A percentile compares a stretch with the other conserved stretches of the same genome.
phyloP scores from a whole-genome alignment of 2,329 filamentous ascomycete genomes.

The Phaeosphaeriaceae sp. region DNA sequence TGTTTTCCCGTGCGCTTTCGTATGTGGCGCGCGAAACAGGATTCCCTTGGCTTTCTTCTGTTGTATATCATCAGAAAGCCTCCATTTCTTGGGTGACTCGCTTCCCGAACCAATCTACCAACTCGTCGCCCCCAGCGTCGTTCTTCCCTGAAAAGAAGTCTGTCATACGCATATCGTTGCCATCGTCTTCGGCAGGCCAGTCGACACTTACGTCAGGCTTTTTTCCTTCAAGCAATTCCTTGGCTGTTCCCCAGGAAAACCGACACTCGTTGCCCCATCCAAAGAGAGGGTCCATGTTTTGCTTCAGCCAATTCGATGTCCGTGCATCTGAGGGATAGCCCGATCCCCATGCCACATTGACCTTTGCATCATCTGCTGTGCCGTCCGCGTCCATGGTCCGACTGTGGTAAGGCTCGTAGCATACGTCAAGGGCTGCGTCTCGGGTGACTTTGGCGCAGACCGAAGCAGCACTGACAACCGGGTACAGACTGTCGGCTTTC shows the following conservation, averaged over 20 bases:
- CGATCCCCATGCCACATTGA: slow-evolving; percentile 75
- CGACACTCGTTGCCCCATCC: slow-evolving; percentile 93
- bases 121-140: slow-evolving; percentile 65
- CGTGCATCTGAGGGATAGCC: slow-evolving; percentile 90
- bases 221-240: slow-evolving; percentile 88
- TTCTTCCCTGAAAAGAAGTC: slow-evolving; percentile 70
- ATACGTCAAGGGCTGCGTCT: slow-evolving; percentile 83
- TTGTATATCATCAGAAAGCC: slow-evolving; percentile 64
- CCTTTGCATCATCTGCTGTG: slow-evolving; percentile 29
- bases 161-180: slow-evolving; percentile 71
- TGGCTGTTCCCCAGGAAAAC: slow-evolving; percentile 95
- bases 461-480: slow-evolving; percentile 90
- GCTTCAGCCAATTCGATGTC: slow-evolving; percentile 81
- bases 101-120: slow-evolving; percentile 83
- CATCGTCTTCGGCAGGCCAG: slow-evolving; percentile 82
- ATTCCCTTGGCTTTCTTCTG: neutral
- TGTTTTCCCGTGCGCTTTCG: neutral
- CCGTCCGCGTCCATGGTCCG: slow-evolving; percentile 36
- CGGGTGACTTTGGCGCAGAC: slow-evolving; percentile 96
- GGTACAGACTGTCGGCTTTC: slow-evolving; percentile 92
- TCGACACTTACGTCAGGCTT: slow-evolving; percentile 74
- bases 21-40: neutral
- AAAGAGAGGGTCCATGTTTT: slow-evolving; percentile 90
- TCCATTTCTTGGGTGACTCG: slow-evolving; percentile 73
- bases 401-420: slow-evolving; percentile 65